Evolutionary conservation across 371 early-diverging fungal species (phyloP), one percentile per base, ranked within the genome.

Genomic region (Zopfochytrium polystomum): DNA sequence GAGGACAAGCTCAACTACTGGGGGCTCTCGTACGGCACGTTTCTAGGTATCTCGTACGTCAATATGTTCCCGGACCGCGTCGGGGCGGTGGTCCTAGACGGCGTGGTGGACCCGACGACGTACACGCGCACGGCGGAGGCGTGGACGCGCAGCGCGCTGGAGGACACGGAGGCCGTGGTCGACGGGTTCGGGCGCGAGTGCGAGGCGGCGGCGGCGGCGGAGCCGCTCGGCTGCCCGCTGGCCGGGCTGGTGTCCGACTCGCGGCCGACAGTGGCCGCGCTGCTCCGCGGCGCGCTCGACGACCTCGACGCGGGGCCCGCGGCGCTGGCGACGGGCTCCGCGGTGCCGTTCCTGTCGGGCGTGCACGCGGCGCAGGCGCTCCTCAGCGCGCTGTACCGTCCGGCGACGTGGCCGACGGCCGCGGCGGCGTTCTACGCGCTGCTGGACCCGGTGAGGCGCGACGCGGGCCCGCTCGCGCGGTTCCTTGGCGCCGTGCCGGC

Each of bases 1-100:
- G n/a, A n/a, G n/a, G n/a, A n/a, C n/a, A n/a, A n/a, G n/a, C n/a
- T n/a, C n/a, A n/a, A n/a, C n/a, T n/a, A n/a, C n/a, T n/a, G n/a
- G n/a, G n/a, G n/a, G n/a, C n/a, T n/a, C n/a, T n/a, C n/a, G n/a
- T n/a, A n/a, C n/a, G n/a, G n/a, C n/a, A 42, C 42, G n/a, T 13
- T 67, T 35, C 53, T 75, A 2, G 76, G 76, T 18, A 57, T 61
- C 9, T 68, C 68, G 3, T 72, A 68, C 35, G 67, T 57, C 58
- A 75, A 75, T 61, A 75, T 75, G 76, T 75, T 72, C 58, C 76
- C 76, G 11, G 62, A 75, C 30, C 52, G 55, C 25, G 68, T 70
- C 5, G 76, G 72, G 15, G 59, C 64, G 18, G 54, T 72, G 4
- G 44, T 73, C 45, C 61, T 75, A 22, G 76, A 75, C 48, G 76